Evolutionary conservation across 164 flowering plant genomes (phyloP), one percentile per base, ranked within the genome.

Genomic region (Chloranthus sessilifolius): DNA sequence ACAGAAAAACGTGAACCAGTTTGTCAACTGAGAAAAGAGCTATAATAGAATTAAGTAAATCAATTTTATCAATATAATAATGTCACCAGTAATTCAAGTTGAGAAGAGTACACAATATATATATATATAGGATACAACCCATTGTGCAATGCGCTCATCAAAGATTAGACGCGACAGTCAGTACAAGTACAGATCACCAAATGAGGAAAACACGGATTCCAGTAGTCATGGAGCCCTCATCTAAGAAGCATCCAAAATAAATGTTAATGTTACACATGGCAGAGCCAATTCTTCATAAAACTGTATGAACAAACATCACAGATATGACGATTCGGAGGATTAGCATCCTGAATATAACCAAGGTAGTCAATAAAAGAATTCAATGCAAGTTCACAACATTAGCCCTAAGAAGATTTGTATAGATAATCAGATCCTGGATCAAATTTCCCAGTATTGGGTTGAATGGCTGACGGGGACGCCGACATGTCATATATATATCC

Each of bases 101-200:
- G 9, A 9, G 38, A 11, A 10, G 8, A 54, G 34, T 6, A 29
- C 47, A 53, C 14, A 21, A 8, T n/a, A 29, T 29, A 19, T 8
- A 47, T n/a, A n/a, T n/a, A n/a, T n/a, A 54, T 73, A 87, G 98
- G 95, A 92, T 92, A 92, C 95, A 3, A 94, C 73, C 91, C 87
- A 88, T 43, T 35, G 64, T 31, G 95, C 94, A 55, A 75, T 86
- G 41, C n/a, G 49, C 47, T 72, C 49, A 42, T 80, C 85, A 74
- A 83, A 88, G 34, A 81, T 56, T 43, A 50, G 59, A 50, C 40
- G 12, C 26, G 99, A 78, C 35, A 80, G 67, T 57, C 67, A 82
- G 77, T 76, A 86, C 65, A 82, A 62, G 70, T 92, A 88, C 8
- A 83, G 56, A 74, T 92, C 99, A 57, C 96, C 96, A 72, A 86